Conservation (phyloP, 148 eudicot species). For the Pharnaceum exiguum region DNA sequence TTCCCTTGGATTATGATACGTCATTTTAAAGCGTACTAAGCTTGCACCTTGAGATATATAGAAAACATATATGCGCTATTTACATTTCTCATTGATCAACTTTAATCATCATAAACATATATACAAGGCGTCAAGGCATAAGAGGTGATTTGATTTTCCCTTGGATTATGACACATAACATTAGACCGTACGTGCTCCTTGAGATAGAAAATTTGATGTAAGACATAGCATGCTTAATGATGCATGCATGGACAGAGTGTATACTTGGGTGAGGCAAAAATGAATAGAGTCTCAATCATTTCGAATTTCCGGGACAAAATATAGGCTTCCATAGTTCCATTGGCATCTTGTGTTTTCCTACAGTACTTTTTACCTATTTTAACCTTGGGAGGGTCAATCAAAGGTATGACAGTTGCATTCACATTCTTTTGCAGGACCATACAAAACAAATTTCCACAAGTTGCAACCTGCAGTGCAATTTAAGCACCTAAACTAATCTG, state of each 20-base stretch:
- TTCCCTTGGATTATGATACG: too few species aligned
- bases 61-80: too few species aligned
- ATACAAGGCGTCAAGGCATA: too few species aligned
- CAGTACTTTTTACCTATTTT: slow-evolving; percentile 5
- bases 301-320: neutral
- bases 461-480: slow-evolving; percentile 10
- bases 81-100: too few species aligned
- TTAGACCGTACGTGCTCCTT: too few species aligned
- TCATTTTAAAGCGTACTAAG: too few species aligned
- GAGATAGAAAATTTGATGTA: too few species aligned
- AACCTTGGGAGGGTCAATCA: slow-evolving; percentile 10
- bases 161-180: too few species aligned
- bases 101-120: too few species aligned
- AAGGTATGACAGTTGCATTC: slow-evolving; percentile 22
- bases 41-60: too few species aligned
- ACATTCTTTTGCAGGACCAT: slow-evolving; percentile 11
- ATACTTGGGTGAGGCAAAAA: neutral
- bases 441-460: neutral
- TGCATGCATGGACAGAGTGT: neutral
- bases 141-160: too few species aligned
- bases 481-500: neutral
- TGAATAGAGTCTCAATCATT: slow-evolving; percentile 14
- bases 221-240: too few species aligned
- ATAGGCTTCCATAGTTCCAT: slow-evolving; percentile 9
- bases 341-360: slow-evolving; percentile 10